Evolutionary conservation across 2,329 filamentous ascomycete species (phyloP), one percentile per base, ranked within the genome.

Genomic region (Madurella mycetomatis): DNA sequence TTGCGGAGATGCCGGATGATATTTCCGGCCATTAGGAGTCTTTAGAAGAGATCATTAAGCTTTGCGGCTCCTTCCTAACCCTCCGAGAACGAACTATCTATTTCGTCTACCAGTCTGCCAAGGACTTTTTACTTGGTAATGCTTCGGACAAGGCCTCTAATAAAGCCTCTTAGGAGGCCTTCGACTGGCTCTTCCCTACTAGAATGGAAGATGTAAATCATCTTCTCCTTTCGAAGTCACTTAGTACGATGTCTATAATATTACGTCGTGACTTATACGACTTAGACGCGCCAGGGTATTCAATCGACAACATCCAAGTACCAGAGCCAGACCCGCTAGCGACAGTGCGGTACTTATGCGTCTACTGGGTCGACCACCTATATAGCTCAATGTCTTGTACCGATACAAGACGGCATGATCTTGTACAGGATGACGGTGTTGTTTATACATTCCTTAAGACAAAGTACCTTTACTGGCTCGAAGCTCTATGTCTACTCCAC

Each of bases 181-280:
- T 25, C 25, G 25, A 25, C 7, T 25, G 25, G 19, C 32, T 59
- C 50, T 60, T 62, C 41, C 50, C 53, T 47, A 40, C n/a, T 37
- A 44, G 53, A n/a, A 52, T 17, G 40, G 49, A 51, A 57, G 32
- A 45, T 41, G 25, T 52, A 2, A 5, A 61, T 39, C 25, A 53
- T 34, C 47, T 31, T 34, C 54, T 66, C 53, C 44, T 58, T 41
- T 53, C 30, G 4, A 45, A 34, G 18, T 60, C 49, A 12, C 46
- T 60, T 9, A 1, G 45, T 13, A n/a, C n/a, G 5, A 61, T 65
- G 52, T 58, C 41, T 8, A 42, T 9, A 41, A 60, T 32, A 43
- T 51, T 70, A 31, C 49, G 53, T 19, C 58, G 63, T 50, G 62
- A 70, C 12, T 56, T 58, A 5, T 59, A 59, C 50, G 13, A 17